A percentile compares a stretch with the other conserved stretches of the same genome.
Conservation (phyloP, 1,284 basidiomycete species). For the Ustilago trichophora region DNA sequence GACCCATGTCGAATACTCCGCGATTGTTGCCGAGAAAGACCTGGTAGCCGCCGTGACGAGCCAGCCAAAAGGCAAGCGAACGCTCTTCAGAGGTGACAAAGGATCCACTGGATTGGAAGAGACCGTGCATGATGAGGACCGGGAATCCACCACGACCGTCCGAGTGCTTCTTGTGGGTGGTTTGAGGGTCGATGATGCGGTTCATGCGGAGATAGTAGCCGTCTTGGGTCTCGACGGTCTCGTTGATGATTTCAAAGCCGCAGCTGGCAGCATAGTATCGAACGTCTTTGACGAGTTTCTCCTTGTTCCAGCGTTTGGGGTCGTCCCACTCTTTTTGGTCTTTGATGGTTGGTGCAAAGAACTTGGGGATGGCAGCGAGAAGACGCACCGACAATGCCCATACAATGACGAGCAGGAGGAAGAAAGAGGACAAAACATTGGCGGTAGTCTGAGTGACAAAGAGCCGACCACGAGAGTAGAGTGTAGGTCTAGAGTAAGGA, state of each 20-base stretch:
- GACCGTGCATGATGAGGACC: conserved; percentile 73
- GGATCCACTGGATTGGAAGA: conserved; percentile 74
- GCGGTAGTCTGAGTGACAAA: conserved; percentile 69
- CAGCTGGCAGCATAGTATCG: conserved; percentile 72
- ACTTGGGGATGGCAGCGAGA: conserved; percentile 44
- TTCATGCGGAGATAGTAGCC: conserved; percentile 72
- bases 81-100: conserved; percentile 75
- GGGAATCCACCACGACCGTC: conserved; percentile 71
- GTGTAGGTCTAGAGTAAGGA: conserved; percentile 47
- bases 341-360: conserved; percentile 17
- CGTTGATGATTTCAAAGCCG: conserved; percentile 73
- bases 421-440: conserved; percentile 70
- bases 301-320: conserved; percentile 69
- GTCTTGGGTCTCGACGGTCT: conserved; percentile 73
- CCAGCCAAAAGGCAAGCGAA: conserved; percentile 74
- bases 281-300: conserved; percentile 71
- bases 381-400: conserved; percentile 65
- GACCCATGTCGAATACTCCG: conserved; percentile 74
- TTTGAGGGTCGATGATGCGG: conserved; percentile 70
- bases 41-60: conserved; percentile 71
- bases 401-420: conserved; percentile 68
- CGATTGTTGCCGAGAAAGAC: conserved; percentile 75
- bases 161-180: conserved; percentile 63
- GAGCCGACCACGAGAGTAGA: conserved; percentile 59
- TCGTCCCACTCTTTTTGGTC: conserved; percentile 70